phyloP scores from a whole-genome alignment of 2,329 filamentous ascomycete genomes.

The Fusarium longipes region DNA sequence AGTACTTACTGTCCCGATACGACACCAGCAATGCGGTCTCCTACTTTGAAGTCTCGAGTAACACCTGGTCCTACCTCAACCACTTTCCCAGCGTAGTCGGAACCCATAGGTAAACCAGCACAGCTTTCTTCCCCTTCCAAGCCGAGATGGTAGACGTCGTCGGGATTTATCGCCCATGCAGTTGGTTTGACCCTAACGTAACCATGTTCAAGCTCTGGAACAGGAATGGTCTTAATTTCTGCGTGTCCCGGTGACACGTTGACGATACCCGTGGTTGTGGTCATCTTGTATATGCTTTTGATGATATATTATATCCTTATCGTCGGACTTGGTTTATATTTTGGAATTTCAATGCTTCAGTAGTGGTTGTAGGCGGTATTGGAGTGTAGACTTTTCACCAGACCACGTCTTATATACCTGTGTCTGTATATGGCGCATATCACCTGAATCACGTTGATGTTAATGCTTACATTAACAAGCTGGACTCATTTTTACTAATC shows the following conservation, averaged over 20 bases:
- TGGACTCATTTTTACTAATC: background rate
- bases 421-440: background rate
- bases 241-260: background rate
- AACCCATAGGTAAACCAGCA: conserved; percentile 48
- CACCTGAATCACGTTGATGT: background rate
- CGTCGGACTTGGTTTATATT: too few species aligned
- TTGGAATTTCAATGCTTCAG: too few species aligned
- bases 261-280: background rate
- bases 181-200: background rate
- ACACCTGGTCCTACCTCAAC: conserved; percentile 57
- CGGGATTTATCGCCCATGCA: conserved; percentile 5
- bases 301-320: too few species aligned
- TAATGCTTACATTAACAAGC: background rate
- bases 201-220: background rate
- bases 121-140: conserved; percentile 3
- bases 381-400: too few species aligned
- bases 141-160: conserved; percentile 4
- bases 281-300: background rate
- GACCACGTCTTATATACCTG: too few species aligned
- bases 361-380: too few species aligned
- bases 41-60: conserved; percentile 53
- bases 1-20: conserved; percentile 16
- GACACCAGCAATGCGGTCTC: conserved; percentile 56
- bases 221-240: background rate
- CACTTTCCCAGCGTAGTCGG: conserved; percentile 60